Evolutionary conservation across 164 flowering plant genomes (phyloP).

Genomic region (grape (Vitis vinifera)): DNA sequence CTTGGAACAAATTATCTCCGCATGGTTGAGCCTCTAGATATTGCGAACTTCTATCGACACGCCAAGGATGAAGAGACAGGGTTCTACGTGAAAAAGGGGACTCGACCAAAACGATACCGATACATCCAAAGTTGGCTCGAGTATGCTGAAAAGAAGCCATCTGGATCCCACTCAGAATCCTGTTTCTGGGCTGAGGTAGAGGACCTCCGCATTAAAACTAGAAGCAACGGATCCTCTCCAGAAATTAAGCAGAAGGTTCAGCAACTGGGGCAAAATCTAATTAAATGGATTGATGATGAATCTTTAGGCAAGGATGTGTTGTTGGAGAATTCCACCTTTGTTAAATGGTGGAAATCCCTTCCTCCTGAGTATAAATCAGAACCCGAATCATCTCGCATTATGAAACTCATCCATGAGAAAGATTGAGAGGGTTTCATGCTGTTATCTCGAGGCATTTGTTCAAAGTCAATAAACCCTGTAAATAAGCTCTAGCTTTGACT

Average conservation of each 20-base stretch:
- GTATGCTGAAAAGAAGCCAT: constrained; percentile 22
- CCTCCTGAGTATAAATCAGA: constrained; percentile 32
- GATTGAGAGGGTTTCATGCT: too few relatives aligned
- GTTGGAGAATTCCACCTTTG: too few relatives aligned
- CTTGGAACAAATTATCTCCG: constrained; percentile 45
- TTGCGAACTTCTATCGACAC: constrained; percentile 63
- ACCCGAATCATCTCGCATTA: constrained; percentile 11
- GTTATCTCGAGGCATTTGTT: too few relatives aligned
- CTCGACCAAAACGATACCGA: constrained; percentile 65
- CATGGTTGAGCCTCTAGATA: constrained; percentile 54
- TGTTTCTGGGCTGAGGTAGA: constrained; percentile 75
- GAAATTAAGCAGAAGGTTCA: constrained; percentile 30
- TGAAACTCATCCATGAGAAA: too few relatives aligned
- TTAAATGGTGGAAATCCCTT: constrained; percentile 10
- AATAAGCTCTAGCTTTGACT: too few relatives aligned
- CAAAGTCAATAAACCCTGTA: too few relatives aligned
- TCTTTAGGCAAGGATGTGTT: constrained; percentile 6
- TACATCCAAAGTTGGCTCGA: constrained; percentile 68
- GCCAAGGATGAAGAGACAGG: constrained; percentile 52
- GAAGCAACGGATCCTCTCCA: constrained; percentile 12
- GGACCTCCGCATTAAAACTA: constrained; percentile 32
- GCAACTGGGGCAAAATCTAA: constrained; percentile 30
- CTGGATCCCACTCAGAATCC: constrained; percentile 37
- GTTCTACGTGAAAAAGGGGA: constrained; percentile 50
- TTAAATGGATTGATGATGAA: constrained; percentile 24